These are phyloP conservation scores for Lecanicillium sp. DNA, from an alignment of 2,329 filamentous ascomycete species.

Conservation along the genomic window DNA sequence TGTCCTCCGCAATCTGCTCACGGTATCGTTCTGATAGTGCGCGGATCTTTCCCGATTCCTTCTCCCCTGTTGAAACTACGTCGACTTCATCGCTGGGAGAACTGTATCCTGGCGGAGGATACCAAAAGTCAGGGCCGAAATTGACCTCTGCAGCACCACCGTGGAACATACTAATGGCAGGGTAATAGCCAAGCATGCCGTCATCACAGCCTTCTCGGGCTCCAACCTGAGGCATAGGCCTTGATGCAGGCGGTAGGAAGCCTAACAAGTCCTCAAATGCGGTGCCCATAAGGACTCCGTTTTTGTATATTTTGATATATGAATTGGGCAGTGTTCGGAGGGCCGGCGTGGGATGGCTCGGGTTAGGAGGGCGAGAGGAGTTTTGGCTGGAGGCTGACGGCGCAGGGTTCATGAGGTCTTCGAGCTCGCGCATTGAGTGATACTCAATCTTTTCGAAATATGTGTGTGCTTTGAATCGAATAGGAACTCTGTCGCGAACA, in stretches of 20 bases:
- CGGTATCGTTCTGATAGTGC: slow-evolving; percentile 72
- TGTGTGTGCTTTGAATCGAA: slow-evolving; percentile 85
- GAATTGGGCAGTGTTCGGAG: slow-evolving; percentile 81
- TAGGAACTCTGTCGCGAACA: slow-evolving; percentile 89
- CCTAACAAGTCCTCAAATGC: slow-evolving; percentile 81
- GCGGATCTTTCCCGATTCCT: slow-evolving; percentile 31
- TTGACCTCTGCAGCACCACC: slow-evolving; percentile 89
- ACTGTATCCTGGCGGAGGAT: slow-evolving; percentile 56
- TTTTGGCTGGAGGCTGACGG: slow-evolving; percentile 37
- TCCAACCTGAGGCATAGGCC: slow-evolving; percentile 60
- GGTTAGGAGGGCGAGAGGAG: slow-evolving; percentile 52
- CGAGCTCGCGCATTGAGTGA: slow-evolving; percentile 77
- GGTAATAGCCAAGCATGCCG: slow-evolving; percentile 91
- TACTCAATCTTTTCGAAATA: slow-evolving; percentile 94
- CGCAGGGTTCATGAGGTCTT: slow-evolving; percentile 70
- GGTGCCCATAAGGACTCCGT: slow-evolving; percentile 77
- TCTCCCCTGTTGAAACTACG: slow-evolving; percentile 26
- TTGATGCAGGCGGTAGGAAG: slow-evolving; percentile 85
- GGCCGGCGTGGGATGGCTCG: slow-evolving; percentile 64
- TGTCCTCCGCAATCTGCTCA: slow-evolving; percentile 91
- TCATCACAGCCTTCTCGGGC: slow-evolving; percentile 86
- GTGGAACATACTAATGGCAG: slow-evolving; percentile 83
- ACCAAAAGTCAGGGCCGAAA: slow-evolving; percentile 92
- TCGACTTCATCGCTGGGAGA: slow-evolving; percentile 38
- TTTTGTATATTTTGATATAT: slow-evolving; percentile 85